Conservation (phyloP, 2,329 filamentous ascomycete species). For the Aspergillus sergii region DNA sequence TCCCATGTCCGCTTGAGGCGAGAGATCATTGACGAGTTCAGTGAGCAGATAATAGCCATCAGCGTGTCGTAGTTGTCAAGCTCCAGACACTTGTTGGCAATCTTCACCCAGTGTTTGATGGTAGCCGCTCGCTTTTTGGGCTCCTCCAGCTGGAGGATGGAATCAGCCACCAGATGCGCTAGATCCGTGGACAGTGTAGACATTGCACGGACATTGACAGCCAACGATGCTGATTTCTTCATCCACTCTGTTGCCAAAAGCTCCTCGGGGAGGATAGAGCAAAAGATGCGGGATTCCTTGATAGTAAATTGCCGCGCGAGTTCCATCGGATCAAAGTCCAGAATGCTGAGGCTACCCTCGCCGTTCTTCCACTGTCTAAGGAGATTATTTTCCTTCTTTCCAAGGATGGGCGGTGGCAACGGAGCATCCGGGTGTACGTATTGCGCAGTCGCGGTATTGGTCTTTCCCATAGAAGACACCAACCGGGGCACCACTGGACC, state of each 20-base stretch:
- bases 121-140: conserved; percentile 85
- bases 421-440: conserved; percentile 72
- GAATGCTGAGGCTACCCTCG: conserved; percentile 69
- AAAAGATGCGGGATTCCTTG: conserved; percentile 89
- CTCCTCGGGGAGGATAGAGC: conserved; percentile 88
- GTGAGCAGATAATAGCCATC: conserved; percentile 93
- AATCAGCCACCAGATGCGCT: conserved; percentile 89
- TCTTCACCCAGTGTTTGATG: conserved; percentile 98
- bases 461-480: conserved; percentile 85
- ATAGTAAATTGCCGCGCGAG: conserved; percentile 89
- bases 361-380: conserved; percentile 76
- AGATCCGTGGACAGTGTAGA: conserved; percentile 89
- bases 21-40: conserved; percentile 88
- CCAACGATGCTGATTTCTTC: conserved; percentile 77
- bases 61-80: conserved; percentile 94
- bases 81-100: conserved; percentile 81
- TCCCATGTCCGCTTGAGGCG: conserved; percentile 94
- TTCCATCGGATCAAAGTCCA: conserved; percentile 91
- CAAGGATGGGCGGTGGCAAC: conserved; percentile 69
- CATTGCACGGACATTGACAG: conserved; percentile 92
- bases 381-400: conserved; percentile 73
- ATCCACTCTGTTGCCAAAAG: conserved; percentile 91
- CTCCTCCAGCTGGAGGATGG: conserved; percentile 84
- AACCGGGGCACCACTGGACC: conserved; percentile 79
- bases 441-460: conserved; percentile 71